A percentile compares a stretch with the other conserved stretches of the same genome.
Evolutionary conservation across 228 moss, liverwort and hornwort species (phyloP).

Genomic region (Sphagnum fallax): DNA sequence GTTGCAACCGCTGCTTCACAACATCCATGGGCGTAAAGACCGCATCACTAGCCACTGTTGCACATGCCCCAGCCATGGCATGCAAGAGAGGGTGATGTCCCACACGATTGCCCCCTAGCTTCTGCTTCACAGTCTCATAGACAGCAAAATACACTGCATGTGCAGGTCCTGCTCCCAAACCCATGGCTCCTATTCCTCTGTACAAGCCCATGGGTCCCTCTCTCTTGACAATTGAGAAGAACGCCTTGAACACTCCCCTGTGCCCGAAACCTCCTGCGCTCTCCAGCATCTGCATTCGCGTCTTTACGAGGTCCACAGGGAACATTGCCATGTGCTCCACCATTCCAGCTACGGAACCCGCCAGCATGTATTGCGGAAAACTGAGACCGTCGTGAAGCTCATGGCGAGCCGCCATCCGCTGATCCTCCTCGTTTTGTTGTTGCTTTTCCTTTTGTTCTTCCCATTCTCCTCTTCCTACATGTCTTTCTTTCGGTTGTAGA

Average conservation of each 20-base stretch:
- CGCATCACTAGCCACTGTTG: slow-evolving; percentile 89
- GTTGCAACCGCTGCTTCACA: slow-evolving; percentile 95
- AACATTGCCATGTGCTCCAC: slow-evolving; percentile 99
- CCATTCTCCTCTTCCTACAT: too few relatives aligned
- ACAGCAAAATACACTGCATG: slow-evolving; percentile 92
- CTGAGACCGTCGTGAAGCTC: slow-evolving; percentile 68
- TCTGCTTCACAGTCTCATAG: slow-evolving; percentile 81
- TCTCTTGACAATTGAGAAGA: slow-evolving; percentile 58
- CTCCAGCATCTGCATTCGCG: slow-evolving; percentile 95
- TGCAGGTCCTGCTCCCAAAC: slow-evolving; percentile 91
- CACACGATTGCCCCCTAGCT: slow-evolving; percentile 69
- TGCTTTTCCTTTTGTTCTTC: too few relatives aligned
- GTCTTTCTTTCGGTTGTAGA: neutral
- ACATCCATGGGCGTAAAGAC: slow-evolving; percentile 99
- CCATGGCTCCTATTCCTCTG: slow-evolving; percentile 95
- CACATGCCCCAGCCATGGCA: slow-evolving; percentile 69
- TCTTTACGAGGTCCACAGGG: slow-evolving; percentile 89
- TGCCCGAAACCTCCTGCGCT: slow-evolving; percentile 69
- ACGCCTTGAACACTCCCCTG: slow-evolving; percentile 55
- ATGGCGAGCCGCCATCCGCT: neutral
- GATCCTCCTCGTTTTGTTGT: neutral
- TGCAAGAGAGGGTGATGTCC: slow-evolving; percentile 85
- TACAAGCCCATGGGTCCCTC: slow-evolving; percentile 89
- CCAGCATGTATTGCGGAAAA: slow-evolving; percentile 88
- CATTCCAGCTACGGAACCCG: slow-evolving; percentile 95